Conservation (phyloP, 1,284 basidiomycete species). For the Sanghuangporus weigelae region DNA sequence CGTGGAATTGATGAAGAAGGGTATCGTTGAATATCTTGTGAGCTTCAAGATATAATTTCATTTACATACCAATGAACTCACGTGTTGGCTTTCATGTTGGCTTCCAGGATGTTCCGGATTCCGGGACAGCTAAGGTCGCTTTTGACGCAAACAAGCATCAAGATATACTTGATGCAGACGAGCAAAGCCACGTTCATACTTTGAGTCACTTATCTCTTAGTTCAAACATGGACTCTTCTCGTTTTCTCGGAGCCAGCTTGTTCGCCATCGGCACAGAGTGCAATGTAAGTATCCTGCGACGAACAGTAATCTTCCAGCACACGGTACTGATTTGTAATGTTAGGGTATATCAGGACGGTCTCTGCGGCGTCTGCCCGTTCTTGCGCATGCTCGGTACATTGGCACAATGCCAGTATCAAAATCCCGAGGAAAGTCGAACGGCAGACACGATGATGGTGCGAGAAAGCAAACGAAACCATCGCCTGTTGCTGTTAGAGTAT, state of each 20-base stretch:
- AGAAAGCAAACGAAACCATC: background rate
- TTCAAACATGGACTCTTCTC: constrained; percentile 24
- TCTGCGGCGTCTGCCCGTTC: constrained; percentile 83
- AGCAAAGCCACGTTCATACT: background rate
- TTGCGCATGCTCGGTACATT: constrained; percentile 84
- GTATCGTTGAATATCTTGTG: constrained; percentile 62
- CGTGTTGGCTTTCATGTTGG: constrained; percentile 27
- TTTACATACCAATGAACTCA: background rate
- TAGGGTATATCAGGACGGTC: constrained; percentile 88
- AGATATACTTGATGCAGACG: background rate
- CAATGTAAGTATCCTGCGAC: constrained; percentile 46
- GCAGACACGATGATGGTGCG: background rate
- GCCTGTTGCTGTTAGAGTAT: constrained; percentile 43
- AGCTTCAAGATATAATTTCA: background rate
- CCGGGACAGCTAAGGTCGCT: constrained; percentile 22
- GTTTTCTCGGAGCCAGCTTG: constrained; percentile 53
- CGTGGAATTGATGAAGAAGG: constrained; percentile 70
- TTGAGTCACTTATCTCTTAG: constrained; percentile 8
- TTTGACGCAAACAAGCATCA: constrained; percentile 16
- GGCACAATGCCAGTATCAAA: constrained; percentile 24
- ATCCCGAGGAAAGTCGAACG: background rate
- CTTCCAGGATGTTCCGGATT: constrained; percentile 31
- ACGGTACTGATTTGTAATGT: background rate
- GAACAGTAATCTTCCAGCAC: background rate
- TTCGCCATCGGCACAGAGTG: constrained; percentile 66